Evolutionary conservation across 2,329 filamentous ascomycete genomes (phyloP), one percentile per base, ranked within the genome.

Genomic region (Exserohilum turcica): DNA sequence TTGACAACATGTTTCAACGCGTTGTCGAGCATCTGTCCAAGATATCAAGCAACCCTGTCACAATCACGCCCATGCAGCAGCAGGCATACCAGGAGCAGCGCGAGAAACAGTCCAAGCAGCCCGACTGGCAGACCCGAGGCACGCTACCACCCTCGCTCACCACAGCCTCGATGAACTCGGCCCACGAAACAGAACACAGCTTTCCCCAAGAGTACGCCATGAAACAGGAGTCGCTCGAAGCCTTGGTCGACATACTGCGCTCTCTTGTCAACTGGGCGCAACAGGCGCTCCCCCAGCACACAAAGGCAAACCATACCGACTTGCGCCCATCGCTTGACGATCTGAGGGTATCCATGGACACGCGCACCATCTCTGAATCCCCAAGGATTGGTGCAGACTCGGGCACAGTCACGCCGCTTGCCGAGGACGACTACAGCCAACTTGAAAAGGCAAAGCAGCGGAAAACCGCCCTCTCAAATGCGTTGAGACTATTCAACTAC

Each of bases 1-100:
- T 97, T 54, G 93, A 97, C 76, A 99, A 99, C 74, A 94, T 97
- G 75, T 99, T 96, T 73, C 94, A 99, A 75, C 81, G 84, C 63
- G 87, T 97, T 48, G 92, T 99, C 43, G 95, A 99, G 73, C 92
- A 97, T 74, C 79, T 99, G 15, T 94, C 93, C 28, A 89, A 88
- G 64, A 89, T 96, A 64, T 90, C 92, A 1, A 94, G 89, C 47
- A 83, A 87, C 8, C 87, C 92, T 1, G 87, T 96, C 4, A 74
- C 86, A 8, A 85, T 96, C 33, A 91, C 86, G 2, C 79, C 88
- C 1, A 75, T 86, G 28, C 90, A 96, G 63, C 91, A 97, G 72
- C 90, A 95, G 68, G 85, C 87, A 31, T 97, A 93, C 61, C 89
- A 93, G 69, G 93, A 97, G 43, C 85, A 86, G 60, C 86, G 87